Evolutionary conservation across 345 rosid genomes (phyloP), one percentile per base, ranked within the genome.

Genomic region (Lagerstroemia speciosa): DNA sequence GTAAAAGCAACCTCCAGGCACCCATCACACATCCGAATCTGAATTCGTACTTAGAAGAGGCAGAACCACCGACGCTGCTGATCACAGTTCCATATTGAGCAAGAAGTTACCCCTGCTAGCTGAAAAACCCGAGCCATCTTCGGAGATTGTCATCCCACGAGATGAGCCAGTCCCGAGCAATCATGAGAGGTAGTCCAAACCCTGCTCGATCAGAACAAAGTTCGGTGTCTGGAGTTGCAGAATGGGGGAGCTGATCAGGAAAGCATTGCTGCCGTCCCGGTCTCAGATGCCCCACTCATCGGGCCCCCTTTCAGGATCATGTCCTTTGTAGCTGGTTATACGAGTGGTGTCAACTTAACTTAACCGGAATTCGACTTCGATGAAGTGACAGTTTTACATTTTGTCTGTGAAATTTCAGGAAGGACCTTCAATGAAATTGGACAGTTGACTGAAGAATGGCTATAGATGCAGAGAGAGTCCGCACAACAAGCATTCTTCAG

Each of bases 261-360:
- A 8, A 19, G 50, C 15, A 72, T 76, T 12, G 70, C 69, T 38
- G 79, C 5, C 17, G 72, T 86, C 72, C 79, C 91, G 0, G 61
- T 89, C 53, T 61, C 85, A 9, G 96, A 93, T 65, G 91, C 94
- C 71, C 92, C 98, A 37, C 76, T 86, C 27, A 84, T 86, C 0
- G 98, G 97, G 65, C 97, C 96, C 34, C 96, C 94, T 19, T 89
- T 93, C 77, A 86, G 96, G 79, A 72, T 91, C 26, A 79, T 91
- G 29, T 87, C 94, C 36, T 93, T 87, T 61, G 82, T 87, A 8
- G 85, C 97, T 30, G 89, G 78, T 45, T 93, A 91, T 67, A 96
- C 91, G 71, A 89, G 89, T n/a, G 96, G 97, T 48, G 89, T 92
- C 9, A 97, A 93, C 79, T 79, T 93, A 84, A 91, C n/a, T 87